These are phyloP conservation scores for Colletotrichum karsti DNA, from an alignment of 2,329 filamentous ascomycete species.

Conservation along the genomic window DNA sequence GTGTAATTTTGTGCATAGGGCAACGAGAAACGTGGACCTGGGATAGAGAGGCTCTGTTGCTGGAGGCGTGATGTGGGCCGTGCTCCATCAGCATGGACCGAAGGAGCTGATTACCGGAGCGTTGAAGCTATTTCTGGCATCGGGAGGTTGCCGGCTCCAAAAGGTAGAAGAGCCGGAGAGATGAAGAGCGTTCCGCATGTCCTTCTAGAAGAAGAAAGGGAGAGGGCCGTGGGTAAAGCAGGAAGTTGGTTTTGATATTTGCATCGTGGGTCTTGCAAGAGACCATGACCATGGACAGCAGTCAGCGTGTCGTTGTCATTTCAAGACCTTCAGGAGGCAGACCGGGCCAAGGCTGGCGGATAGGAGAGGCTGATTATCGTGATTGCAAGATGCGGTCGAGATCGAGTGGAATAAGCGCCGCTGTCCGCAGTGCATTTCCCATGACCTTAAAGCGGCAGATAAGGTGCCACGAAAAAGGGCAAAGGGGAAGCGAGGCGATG, in stretches of 20 bases:
- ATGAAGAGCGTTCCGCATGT: neutral
- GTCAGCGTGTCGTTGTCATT: conserved; percentile 5
- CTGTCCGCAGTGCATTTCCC: no score
- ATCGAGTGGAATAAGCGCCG: neutral
- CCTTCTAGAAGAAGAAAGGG: conserved; percentile 19
- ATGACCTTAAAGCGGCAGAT: neutral
- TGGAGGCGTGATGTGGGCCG: conserved; percentile 4
- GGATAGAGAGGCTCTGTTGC: conserved; percentile 4
- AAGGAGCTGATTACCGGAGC: neutral
- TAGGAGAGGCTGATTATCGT: neutral
- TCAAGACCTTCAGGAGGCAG: neutral
- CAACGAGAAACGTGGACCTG: conserved; percentile 10
- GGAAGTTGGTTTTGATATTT: conserved; percentile 10
- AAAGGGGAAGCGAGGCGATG: conserved; percentile 4
- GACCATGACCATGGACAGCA: neutral
- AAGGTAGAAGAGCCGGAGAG: conserved; percentile 5
- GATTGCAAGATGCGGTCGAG: neutral
- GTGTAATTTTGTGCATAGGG: conserved; percentile 19
- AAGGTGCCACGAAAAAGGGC: neutral
- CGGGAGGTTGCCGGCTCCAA: conserved; percentile 14
- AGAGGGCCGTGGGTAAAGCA: neutral
- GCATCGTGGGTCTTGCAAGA: conserved; percentile 3
- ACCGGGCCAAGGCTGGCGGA: neutral
- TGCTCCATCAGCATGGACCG: neutral
- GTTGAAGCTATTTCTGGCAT: conserved; percentile 23